phyloP scores from a whole-genome alignment of 2,329 filamentous ascomycete species.

The Cladosporium sp. region DNA sequence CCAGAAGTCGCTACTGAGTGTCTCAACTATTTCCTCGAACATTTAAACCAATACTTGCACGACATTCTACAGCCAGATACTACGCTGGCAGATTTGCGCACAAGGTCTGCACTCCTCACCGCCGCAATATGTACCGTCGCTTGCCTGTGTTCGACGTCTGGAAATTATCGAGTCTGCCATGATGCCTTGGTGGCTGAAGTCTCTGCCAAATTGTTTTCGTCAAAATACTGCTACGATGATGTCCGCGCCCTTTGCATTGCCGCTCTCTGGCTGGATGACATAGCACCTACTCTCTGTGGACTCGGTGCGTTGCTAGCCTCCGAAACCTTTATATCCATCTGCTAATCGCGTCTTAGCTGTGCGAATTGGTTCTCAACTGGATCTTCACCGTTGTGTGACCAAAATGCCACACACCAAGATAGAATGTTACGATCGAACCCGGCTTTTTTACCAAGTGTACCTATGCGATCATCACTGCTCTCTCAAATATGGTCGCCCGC shows the following conservation, averaged over 20 bases:
- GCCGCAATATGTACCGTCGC: slow-evolving; percentile 34
- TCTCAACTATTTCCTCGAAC: slow-evolving; percentile 29
- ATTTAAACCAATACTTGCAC: slow-evolving; percentile 32
- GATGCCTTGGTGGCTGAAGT: slow-evolving; percentile 27
- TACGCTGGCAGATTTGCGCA: slow-evolving; percentile 24
- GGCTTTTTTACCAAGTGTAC: slow-evolving; percentile 38
- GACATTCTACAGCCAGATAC: slow-evolving; percentile 29
- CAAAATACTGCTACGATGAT: slow-evolving; percentile 25
- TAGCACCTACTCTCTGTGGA: slow-evolving; percentile 23
- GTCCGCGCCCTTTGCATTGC: slow-evolving; percentile 34
- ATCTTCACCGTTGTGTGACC: slow-evolving; percentile 35
- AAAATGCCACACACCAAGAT: slow-evolving; percentile 31
- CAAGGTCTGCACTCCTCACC: slow-evolving; percentile 29
- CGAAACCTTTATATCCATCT: background rate
- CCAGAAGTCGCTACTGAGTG: slow-evolving; percentile 25
- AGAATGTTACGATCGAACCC: slow-evolving; percentile 31
- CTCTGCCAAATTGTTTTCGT: slow-evolving; percentile 26
- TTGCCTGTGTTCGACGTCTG: slow-evolving; percentile 26
- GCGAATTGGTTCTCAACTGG: slow-evolving; percentile 36
- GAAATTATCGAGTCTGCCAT: slow-evolving; percentile 28
- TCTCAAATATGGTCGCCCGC: slow-evolving; percentile 34
- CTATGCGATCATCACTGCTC: slow-evolving; percentile 38
- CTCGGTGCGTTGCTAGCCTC: slow-evolving; percentile 19
- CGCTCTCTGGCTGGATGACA: slow-evolving; percentile 36
- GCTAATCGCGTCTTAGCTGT: slow-evolving; percentile 24